Evolutionary conservation across 75 land plant species (phyloP).

Genomic region (Pinus tabuliformis): DNA sequence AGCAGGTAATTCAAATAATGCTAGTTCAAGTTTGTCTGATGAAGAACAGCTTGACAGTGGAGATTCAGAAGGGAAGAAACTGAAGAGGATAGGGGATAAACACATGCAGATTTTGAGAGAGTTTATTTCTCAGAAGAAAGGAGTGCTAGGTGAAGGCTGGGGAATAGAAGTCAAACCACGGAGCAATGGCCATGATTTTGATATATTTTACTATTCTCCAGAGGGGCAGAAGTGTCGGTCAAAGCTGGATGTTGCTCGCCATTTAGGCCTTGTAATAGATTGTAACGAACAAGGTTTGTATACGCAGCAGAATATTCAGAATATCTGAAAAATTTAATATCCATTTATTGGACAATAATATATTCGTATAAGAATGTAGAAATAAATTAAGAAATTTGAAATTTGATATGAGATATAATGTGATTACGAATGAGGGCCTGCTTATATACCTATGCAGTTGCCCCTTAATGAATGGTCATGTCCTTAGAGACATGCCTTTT

Average conservation of each 20-base stretch:
- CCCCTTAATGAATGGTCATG: too few relatives aligned
- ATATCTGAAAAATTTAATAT: too few relatives aligned
- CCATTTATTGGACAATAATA: too few relatives aligned
- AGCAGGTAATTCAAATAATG: conserved; percentile 11
- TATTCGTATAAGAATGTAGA: too few relatives aligned
- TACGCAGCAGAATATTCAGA: too few relatives aligned
- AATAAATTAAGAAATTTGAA: too few relatives aligned
- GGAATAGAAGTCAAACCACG: conserved; percentile 40
- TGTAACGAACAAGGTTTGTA: too few relatives aligned
- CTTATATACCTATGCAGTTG: too few relatives aligned
- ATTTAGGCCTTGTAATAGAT: conserved; percentile 40
- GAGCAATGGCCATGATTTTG: not conserved
- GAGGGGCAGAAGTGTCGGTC: conserved; percentile 67
- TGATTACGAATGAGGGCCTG: too few relatives aligned
- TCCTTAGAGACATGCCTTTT: too few relatives aligned
- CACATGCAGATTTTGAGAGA: conserved; percentile 52
- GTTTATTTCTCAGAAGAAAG: conserved; percentile 40
- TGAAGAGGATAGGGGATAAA: conserved; percentile 19
- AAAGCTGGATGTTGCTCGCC: conserved; percentile 57
- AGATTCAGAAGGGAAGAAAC: conserved; percentile 11
- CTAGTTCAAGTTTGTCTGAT: conserved; percentile 10
- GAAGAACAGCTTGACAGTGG: conserved; percentile 11
- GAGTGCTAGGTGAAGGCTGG: conserved; percentile 64
- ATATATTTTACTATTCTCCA: conserved; percentile 37
- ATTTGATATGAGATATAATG: too few relatives aligned